phyloP scores from a whole-genome alignment of 495 filamentous ascomycete genomes.

The Delitschia confertaspora region DNA sequence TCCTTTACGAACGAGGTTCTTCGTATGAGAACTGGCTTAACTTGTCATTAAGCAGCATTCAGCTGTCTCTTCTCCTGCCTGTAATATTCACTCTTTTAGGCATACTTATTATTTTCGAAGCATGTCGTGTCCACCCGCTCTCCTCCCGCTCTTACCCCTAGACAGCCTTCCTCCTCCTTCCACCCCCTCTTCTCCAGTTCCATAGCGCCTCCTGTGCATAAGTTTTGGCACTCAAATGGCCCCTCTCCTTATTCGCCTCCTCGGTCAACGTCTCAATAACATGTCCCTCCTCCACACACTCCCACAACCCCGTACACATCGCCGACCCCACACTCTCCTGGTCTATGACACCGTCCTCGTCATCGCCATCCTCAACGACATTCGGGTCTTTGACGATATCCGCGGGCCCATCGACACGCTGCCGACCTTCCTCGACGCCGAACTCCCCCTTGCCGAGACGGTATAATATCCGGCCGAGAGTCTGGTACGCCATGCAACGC shows the following conservation, averaged over 20 bases:
- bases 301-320: conserved; percentile 36
- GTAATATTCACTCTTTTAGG: no score
- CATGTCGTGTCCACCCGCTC: no score
- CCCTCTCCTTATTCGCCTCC: conserved; percentile 45
- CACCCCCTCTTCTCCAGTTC: conserved; percentile 78
- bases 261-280: conserved; percentile 67
- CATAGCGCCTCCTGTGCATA: conserved; percentile 89
- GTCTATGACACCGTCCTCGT: conserved; percentile 10
- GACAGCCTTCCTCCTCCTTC: conserved; percentile 37
- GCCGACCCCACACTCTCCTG: conserved; percentile 27
- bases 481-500: conserved; percentile 85
- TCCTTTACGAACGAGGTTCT: no score
- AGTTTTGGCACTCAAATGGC: conserved; percentile 56
- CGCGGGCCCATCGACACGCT: conserved; percentile 57
- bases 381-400: conserved; percentile 37
- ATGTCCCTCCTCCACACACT: conserved; percentile 59
- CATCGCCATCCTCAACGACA: conserved; percentile 10
- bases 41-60: no score
- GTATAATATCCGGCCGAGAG: conserved; percentile 76
- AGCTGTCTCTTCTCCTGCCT: no score
- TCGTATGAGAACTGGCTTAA: no score
- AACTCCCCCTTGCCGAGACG: conserved; percentile 73
- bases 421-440: conserved; percentile 48
- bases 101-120: no score
- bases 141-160: background rate